Base-by-base conservation (phyloP, 2,329 filamentous ascomycete genomes). In the Paramyrothecium sp. region DNA sequence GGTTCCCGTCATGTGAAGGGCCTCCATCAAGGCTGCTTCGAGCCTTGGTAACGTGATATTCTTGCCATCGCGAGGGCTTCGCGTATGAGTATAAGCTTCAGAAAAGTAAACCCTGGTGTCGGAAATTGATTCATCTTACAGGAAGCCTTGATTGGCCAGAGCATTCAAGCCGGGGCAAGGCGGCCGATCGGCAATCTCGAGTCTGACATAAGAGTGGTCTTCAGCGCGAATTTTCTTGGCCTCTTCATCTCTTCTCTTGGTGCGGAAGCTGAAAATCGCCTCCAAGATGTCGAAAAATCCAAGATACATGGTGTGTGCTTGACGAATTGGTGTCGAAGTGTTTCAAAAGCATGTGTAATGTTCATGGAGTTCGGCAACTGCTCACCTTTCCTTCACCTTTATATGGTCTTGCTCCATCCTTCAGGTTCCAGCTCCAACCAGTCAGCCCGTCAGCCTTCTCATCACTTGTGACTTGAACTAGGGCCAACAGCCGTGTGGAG, bases 81-180 rank as follows among this genome's bases (percentile, higher is more conserved):
- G 12, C 7, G 13, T 44, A 30, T 4, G 10, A 10, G 26, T 30
- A 30, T 30, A 10, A 30, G 26, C 26, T 30, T 30, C 10, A 30
- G 10, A 30, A 30, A 5, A 10, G 26, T 30, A 30, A 5, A 30
- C 26, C 26, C 26, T 30, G 26, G 4, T 30, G 10, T 30, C 10
- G 26, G 26, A 30, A 10, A 30, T 30, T 49, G 47, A 21, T 8
- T 21, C 4, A 22, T 49, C 63, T 53, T 63, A 70, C 69, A 73
- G 56, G 44, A 67, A 70, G 30, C 68, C 68, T 54, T 71, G 67
- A 55, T 72, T 71, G 23, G 67, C 65, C 3, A 72, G 61, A 5
- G 47, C 47, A 21, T 49, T 49, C 17, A 49, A 16, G 19, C 47
- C 47, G 12, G 47, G 47, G 22, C 47, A 49, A 3, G 47, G 47